phyloP scores from a whole-genome alignment of 768 basidiomycete genomes.

The Calocera cornea region DNA sequence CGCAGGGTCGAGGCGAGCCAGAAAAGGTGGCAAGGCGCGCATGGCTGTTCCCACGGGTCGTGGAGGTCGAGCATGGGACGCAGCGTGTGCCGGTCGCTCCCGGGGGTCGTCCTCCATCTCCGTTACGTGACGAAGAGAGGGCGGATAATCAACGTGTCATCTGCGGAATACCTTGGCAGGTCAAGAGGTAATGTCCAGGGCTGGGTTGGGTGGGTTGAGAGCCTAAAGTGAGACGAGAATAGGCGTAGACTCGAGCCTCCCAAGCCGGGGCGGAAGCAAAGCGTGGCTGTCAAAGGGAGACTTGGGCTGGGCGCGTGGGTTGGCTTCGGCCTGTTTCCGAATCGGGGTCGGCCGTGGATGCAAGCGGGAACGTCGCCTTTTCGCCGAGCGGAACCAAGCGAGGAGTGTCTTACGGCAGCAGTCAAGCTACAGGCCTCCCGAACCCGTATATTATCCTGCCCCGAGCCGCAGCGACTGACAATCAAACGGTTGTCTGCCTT shows the following conservation, averaged over 20 bases:
- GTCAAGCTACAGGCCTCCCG: neutral
- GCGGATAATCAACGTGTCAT: neutral
- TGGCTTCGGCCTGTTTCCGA: neutral
- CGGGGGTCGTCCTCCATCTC: neutral
- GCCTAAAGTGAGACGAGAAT: neutral
- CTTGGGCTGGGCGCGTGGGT: neutral
- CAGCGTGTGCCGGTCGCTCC: neutral
- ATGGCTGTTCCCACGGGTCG: neutral
- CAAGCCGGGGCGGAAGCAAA: neutral
- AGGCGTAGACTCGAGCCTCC: neutral
- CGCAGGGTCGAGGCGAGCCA: neutral
- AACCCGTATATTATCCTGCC: neutral
- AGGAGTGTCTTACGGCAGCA: neutral
- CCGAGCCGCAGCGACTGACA: neutral
- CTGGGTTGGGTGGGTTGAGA: neutral
- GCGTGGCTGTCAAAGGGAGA: neutral
- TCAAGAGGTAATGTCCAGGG: neutral
- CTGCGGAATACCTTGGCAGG: neutral
- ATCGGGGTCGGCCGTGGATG: no score
- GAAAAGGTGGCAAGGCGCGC: neutral
- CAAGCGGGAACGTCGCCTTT: neutral
- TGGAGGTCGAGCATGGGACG: neutral
- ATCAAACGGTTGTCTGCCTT: constrained; percentile 5
- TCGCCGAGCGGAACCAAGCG: constrained; percentile 1
- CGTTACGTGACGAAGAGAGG: neutral